These are phyloP conservation scores for Dissophora globulifera DNA, from an alignment of 192 early-diverging fungal genomes.

Conservation along the genomic window DNA sequence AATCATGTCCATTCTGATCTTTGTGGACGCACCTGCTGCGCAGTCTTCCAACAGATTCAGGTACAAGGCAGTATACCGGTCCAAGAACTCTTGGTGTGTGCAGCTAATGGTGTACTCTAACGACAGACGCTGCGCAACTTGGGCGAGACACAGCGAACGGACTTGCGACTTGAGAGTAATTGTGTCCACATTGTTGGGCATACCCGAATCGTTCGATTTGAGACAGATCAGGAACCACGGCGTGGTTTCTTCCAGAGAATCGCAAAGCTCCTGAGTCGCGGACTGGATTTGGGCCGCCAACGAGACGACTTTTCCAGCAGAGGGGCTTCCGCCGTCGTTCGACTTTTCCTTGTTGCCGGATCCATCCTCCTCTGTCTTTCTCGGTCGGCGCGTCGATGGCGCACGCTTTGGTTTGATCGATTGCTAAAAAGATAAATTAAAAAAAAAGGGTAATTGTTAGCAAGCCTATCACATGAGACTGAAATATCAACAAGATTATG, in stretches of 20 bases:
- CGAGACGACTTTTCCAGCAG: constrained; percentile 62
- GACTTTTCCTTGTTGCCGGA: constrained; percentile 12
- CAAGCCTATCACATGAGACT: neutral
- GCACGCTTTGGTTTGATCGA: constrained; percentile 72
- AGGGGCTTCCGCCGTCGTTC: neutral
- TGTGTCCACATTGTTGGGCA: constrained; percentile 73
- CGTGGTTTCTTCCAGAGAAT: constrained; percentile 78
- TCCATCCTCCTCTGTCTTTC: constrained; percentile 45
- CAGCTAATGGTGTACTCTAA: constrained; percentile 79
- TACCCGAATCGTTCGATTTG: constrained; percentile 72
- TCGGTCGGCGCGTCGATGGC: constrained; percentile 69
- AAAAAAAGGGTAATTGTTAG: neutral
- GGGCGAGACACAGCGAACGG: constrained; percentile 70
- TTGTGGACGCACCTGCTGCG: constrained; percentile 30
- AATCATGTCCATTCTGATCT: constrained; percentile 35
- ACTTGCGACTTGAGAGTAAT: constrained; percentile 79
- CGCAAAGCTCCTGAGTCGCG: constrained; percentile 73
- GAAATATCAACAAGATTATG: neutral
- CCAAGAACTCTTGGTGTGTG: constrained; percentile 81
- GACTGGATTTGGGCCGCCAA: constrained; percentile 76
- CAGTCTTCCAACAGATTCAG: constrained; percentile 40
- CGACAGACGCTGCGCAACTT: constrained; percentile 72
- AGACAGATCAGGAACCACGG: constrained; percentile 86
- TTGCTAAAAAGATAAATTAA: constrained; percentile 44
- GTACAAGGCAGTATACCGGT: constrained; percentile 72